These are phyloP conservation scores for Boletus eberwhitei DNA, from an alignment of 768 basidiomycete genomes.

Conservation along the genomic window DNA sequence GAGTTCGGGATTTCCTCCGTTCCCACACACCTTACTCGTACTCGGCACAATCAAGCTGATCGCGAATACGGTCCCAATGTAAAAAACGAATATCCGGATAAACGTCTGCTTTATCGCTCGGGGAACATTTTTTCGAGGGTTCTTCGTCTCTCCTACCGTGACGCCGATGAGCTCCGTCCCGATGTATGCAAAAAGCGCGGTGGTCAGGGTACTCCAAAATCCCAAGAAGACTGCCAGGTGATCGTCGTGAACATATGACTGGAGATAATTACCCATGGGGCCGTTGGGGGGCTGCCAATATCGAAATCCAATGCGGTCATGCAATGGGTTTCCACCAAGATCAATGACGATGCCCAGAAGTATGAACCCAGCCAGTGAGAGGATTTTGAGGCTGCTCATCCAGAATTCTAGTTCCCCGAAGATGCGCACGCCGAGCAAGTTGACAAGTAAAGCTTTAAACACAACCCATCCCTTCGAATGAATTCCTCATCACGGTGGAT, in stretches of 20 bases:
- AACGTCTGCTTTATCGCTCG: constrained; percentile 66
- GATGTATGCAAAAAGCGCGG: constrained; percentile 69
- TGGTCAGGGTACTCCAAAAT: constrained; percentile 70
- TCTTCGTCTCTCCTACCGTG: constrained; percentile 55
- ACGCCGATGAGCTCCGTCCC: constrained; percentile 79
- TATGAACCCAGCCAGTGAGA: constrained; percentile 26
- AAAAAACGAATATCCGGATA: constrained; percentile 58
- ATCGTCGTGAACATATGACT: constrained; percentile 45
- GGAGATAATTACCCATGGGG: constrained; percentile 55
- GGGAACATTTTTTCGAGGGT: constrained; percentile 72
- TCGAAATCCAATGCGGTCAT: constrained; percentile 37
- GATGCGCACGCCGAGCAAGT: constrained; percentile 61
- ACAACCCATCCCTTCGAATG: background rate
- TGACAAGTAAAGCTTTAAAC: constrained; percentile 29
- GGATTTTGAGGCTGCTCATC: constrained; percentile 67
- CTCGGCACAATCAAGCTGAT: constrained; percentile 71
- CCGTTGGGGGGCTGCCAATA: constrained; percentile 50
- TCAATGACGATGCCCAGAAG: constrained; percentile 48
- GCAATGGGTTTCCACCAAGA: constrained; percentile 47
- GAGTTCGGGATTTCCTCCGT: constrained; percentile 31
- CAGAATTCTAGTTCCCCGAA: constrained; percentile 77
- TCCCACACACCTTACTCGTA: constrained; percentile 40
- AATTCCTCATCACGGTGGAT: background rate
- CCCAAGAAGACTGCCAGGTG: constrained; percentile 58
- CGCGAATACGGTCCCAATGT: constrained; percentile 67